Evolutionary conservation across 768 basidiomycete species (phyloP).

Genomic region (Cystofilobasidium capitatum): DNA sequence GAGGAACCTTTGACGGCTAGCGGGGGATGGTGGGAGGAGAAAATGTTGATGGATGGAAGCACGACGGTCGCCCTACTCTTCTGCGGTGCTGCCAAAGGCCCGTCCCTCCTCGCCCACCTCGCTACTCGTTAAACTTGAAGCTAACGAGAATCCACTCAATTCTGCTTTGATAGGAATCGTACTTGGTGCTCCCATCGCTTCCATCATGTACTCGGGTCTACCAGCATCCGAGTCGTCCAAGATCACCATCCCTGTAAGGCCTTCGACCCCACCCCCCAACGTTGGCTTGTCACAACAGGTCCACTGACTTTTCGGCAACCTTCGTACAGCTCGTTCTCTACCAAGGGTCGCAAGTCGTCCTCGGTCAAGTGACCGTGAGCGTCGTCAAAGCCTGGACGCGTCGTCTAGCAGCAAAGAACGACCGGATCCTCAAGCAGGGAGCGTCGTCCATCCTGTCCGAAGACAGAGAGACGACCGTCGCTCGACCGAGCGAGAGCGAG

Average conservation of each 20-base stretch:
- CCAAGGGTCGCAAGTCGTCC: slow-evolving; percentile 34
- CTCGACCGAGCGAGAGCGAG: too few relatives aligned
- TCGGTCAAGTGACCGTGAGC: slow-evolving; percentile 32
- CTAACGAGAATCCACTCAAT: not conserved
- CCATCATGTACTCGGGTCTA: slow-evolving; percentile 33
- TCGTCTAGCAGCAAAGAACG: slow-evolving; percentile 20
- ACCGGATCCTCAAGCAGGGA: not conserved
- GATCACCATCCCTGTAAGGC: slow-evolving; percentile 31
- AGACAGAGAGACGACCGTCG: too few relatives aligned
- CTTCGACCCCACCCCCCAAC: too few relatives aligned
- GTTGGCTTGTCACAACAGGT: not conserved
- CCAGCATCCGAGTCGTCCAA: slow-evolving; percentile 25
- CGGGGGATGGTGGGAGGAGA: slow-evolving; percentile 11
- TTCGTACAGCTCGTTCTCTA: slow-evolving; percentile 31
- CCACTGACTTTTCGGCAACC: not conserved
- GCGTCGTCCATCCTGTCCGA: too few relatives aligned
- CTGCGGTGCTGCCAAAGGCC: slow-evolving; percentile 22
- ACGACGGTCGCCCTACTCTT: slow-evolving; percentile 25
- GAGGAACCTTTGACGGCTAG: not conserved
- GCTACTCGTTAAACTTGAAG: not conserved
- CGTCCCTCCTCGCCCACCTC: not conserved
- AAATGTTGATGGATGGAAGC: slow-evolving; percentile 15
- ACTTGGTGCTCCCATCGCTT: slow-evolving; percentile 28
- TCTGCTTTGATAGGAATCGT: slow-evolving; percentile 13
- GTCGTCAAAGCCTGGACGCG: slow-evolving; percentile 31